Evolutionary conservation across 345 rosid species (phyloP).

Genomic region (Trapa bicornis): DNA sequence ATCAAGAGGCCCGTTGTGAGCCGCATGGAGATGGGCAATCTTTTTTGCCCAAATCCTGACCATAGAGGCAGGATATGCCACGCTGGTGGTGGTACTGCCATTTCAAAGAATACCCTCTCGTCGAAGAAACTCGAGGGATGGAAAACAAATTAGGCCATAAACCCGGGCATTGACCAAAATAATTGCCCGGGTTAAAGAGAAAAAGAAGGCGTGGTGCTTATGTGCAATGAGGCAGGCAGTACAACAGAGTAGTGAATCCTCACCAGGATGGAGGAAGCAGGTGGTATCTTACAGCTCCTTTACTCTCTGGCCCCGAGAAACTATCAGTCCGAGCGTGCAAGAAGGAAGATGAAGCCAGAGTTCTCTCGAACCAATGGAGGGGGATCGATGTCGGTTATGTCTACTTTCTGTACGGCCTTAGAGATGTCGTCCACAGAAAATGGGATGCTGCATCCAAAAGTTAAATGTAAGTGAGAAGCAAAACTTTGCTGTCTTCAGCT

Average conservation of each 20-base stretch:
- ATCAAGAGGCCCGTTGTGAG: no score
- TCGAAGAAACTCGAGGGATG: constrained; percentile 32
- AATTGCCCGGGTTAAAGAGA: constrained; percentile 10
- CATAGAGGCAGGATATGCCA: constrained; percentile 10
- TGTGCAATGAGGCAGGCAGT: constrained; percentile 27
- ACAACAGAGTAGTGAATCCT: constrained; percentile 1
- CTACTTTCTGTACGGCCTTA: constrained; percentile 82
- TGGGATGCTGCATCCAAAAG: constrained; percentile 60
- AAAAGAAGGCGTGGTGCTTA: constrained; percentile 7
- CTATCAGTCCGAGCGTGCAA: constrained; percentile 50
- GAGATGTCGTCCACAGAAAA: constrained; percentile 97
- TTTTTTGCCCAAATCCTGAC: no score
- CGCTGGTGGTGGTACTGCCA: constrained; percentile 19
- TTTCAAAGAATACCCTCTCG: constrained; percentile 23
- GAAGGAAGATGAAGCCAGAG: constrained; percentile 84
- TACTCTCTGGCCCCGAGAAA: background rate
- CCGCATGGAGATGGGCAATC: no score
- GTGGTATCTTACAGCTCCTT: background rate
- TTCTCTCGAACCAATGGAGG: constrained; percentile 79
- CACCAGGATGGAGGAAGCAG: background rate
- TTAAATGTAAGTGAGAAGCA: constrained; percentile 6
- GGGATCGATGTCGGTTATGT: constrained; percentile 75
- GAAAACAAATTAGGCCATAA: constrained; percentile 16
- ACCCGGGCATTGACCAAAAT: constrained; percentile 15
- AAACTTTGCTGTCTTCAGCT: no score